Base-by-base conservation (phyloP, 2,329 filamentous ascomycete genomes). In the Trichophyton verrucosum region DNA sequence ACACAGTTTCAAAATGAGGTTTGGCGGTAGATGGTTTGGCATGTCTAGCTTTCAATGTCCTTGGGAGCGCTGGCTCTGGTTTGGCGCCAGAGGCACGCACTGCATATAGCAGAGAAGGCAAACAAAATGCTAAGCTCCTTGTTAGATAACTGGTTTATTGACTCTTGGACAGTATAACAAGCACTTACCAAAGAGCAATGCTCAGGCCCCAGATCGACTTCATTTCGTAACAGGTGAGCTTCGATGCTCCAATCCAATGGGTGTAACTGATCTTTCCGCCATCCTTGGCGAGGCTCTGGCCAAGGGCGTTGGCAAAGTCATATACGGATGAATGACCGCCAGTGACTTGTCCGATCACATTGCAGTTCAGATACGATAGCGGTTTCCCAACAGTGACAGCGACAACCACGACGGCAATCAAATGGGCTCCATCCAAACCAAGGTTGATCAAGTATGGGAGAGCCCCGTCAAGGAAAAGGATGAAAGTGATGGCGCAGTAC, bases 151-250 rank as follows among this genome's bases (percentile, higher is more conserved):
- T 15, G 13, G 5, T 27, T 55, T 5, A 33, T 36, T 4, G n/a
- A 55, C 5, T 11, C 5, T 20, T n/a, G 20, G 51, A 8, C 17
- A 33, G 38, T 7, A 17, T 13, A 20, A 5, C 5, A 13, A 33
- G 27, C 9, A 77, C 79, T 70, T 70, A 84, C 81, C 81, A 90
- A 57, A 95, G 81, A 3, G 85, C 85, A 73, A 96, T 91, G 72
- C 84, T 83, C 63, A 96, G 75, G 0, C 90, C 91, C 91, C 91
- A 96, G 65, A 94, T 83, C 15, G 87, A 83, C 80, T 95, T 95
- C 72, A 91, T 85, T 77, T 94, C 85, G 69, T 86, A 84, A 77
- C 91, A 96, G 60, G 88, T 87, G 17, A 81, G 69, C 70, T 79
- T 81, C 11, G 78, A 83, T 7, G 80, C 78, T n/a, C 81, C 82